Base-by-base conservation (phyloP, 306 rosid genomes). In the Prunus mongolica region DNA sequence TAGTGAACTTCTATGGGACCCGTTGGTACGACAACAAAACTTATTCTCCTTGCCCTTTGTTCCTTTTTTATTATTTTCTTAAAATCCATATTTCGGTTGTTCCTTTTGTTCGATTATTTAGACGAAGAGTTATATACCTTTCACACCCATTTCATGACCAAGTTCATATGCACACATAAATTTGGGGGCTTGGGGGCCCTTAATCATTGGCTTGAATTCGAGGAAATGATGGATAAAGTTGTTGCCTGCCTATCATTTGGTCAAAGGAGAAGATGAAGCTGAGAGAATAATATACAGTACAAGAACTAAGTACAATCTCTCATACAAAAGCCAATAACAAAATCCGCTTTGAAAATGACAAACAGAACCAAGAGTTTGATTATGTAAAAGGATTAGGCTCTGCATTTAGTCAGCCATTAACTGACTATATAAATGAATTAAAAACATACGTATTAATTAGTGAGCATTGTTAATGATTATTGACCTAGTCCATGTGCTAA, bases 341-440 rank as follows among this genome's bases (percentile, higher is more conserved):
- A 81, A 63, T 61, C 71, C 69, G 2, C 19, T n/a, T 54, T 70
- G 72, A 75, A 69, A 56, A 81, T 75, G 77, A 76, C 77, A 70
- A 28, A 60, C 52, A 63, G 49, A 71, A 62, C 56, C 13, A 34
- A 34, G 44, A 34, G 44, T 34, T 34, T 34, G 44, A 34, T 34
- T 2, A 34, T 34, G 44, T 34, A 34, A 34, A 38, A 6, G 44
- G 44, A 34, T 34, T 34, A 34, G 41, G 41, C 41, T 34, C 41
- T 34, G 41, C 41, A 34, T 34, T 38, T 38, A 38, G 44, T 38
- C 44, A 38, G 44, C 44, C 44, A 38, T 7, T 38, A 38, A 38
- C 44, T 1, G 44, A 38, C 44, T 1, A 38, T 6, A 7, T 38
- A 38, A 38, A 38, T 38, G 8, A 38, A 38, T 38, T 38, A 38